These are phyloP conservation scores for Lentinula novae-zelandiae DNA, from an alignment of 1,284 basidiomycete genomes.

Conservation along the genomic window DNA sequence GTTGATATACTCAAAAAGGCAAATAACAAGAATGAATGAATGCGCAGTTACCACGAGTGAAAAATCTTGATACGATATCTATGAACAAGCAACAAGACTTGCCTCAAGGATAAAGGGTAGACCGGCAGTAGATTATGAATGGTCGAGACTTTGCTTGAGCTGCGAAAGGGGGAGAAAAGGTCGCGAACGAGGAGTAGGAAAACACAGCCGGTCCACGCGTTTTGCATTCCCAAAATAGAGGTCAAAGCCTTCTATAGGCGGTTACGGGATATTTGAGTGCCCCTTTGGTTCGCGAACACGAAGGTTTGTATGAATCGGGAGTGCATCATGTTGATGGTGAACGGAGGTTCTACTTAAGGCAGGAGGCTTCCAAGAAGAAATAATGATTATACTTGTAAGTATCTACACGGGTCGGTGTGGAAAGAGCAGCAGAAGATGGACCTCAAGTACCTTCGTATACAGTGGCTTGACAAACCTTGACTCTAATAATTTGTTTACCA, in stretches of 20 bases:
- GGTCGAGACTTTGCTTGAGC: neutral
- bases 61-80: neutral
- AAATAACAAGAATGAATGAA: neutral
- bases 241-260: slow-evolving; percentile 8
- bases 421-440: too few species aligned
- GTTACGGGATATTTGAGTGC: neutral
- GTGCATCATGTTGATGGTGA: neutral
- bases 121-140: neutral
- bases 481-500: too few species aligned
- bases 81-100: neutral
- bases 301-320: neutral
- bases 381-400: neutral
- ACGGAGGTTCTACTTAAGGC: neutral
- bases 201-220: neutral
- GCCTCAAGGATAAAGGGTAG: neutral
- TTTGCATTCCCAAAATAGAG: slow-evolving; percentile 1
- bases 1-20: neutral
- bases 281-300: neutral
- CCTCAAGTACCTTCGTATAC: too few species aligned
- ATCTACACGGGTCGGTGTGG: too few species aligned
- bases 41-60: neutral
- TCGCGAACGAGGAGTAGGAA: neutral
- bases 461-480: too few species aligned
- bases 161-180: too few species aligned
- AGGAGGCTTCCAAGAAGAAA: neutral